phyloP scores from a whole-genome alignment of 1,139 yeast genomes.

The Lipomyces yarrowii region DNA sequence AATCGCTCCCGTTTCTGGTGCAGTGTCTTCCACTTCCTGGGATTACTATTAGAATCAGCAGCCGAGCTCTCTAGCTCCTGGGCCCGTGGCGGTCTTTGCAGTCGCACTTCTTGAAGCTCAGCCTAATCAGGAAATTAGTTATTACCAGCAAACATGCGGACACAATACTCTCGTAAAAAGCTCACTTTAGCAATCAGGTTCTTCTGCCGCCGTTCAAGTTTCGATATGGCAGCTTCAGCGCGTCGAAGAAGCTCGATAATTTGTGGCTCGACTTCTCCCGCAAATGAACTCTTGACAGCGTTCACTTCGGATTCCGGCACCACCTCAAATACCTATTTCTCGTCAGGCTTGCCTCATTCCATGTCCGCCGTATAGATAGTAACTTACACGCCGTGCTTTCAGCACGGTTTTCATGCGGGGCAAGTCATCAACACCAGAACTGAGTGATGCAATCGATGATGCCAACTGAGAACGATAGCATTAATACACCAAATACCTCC shows the following conservation, averaged over 20 bases:
- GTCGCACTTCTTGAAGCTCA: conserved; percentile 28
- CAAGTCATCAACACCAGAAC: conserved; percentile 24
- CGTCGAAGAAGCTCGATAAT: conserved; percentile 25
- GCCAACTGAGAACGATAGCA: conserved; percentile 11
- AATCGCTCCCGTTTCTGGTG: conserved; percentile 12
- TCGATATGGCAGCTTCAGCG: conserved; percentile 23
- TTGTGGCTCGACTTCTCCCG: conserved; percentile 30
- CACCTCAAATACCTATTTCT: conserved; percentile 25
- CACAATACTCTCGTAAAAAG: background rate
- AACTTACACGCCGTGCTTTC: conserved; percentile 18
- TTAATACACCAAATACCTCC: background rate
- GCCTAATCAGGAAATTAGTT: conserved; percentile 13
- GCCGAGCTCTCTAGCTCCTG: background rate
- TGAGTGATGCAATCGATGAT: conserved; percentile 25
- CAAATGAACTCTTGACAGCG: conserved; percentile 20
- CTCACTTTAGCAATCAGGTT: conserved; percentile 21
- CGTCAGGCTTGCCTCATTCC: background rate
- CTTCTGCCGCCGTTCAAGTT: conserved; percentile 27
- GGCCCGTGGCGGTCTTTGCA: conserved; percentile 19
- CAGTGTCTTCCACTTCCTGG: background rate
- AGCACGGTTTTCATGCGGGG: conserved; percentile 26
- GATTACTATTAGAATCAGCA: background rate
- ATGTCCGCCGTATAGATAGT: background rate
- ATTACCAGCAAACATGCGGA: background rate
- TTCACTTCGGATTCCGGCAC: conserved; percentile 29